Evolutionary conservation across 805 yeast genomes (phyloP), one percentile per base, ranked within the genome.

Genomic region (Blastobotrys peoriensis): DNA sequence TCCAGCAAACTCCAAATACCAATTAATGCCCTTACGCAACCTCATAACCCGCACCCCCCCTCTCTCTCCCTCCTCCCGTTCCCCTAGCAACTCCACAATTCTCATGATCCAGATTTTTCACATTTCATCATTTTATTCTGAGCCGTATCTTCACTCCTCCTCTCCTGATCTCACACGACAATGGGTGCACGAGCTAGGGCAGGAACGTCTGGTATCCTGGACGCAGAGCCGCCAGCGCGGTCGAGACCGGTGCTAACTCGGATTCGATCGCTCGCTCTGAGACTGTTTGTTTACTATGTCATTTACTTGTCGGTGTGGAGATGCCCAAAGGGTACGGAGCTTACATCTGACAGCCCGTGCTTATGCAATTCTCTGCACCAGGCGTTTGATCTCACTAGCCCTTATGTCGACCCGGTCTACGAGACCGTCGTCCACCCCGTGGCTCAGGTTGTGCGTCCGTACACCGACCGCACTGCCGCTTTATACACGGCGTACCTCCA

Each of bases 211-310:
- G 38, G 1, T 15, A 15, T 23, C 20, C 33, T 6, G 5, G n/a
- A 37, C 28, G 16, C 10, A 15, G n/a, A 4, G n/a, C 4, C 27
- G 28, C 9, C 5, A 36, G 3, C 46, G 36, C 23, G 38, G 46
- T 23, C 27, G 43, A 30, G 36, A 37, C 38, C 28, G 33, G 16
- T 19, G 43, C 2, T 22, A 38, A 9, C 13, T 25, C 30, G n/a
- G 6, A 25, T 25, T 8, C 13, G 30, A 13, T 25, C 30, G 8
- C 30, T 25, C 10, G 30, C 30, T 8, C 16, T 44, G 18, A 48
- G 59, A 23, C 35, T 54, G n/a, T 47, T 56, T 44, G 50, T 58
- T 39, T 52, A 61, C 48, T 57, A 57, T 45, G 17, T 48, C 20
- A 43, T 57, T 5, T 57, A 48, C 36, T 45, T 56, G 43, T 40